Evolutionary conservation across 257 asterid genomes (phyloP).

Genomic region (Nicotiana tabacum): DNA sequence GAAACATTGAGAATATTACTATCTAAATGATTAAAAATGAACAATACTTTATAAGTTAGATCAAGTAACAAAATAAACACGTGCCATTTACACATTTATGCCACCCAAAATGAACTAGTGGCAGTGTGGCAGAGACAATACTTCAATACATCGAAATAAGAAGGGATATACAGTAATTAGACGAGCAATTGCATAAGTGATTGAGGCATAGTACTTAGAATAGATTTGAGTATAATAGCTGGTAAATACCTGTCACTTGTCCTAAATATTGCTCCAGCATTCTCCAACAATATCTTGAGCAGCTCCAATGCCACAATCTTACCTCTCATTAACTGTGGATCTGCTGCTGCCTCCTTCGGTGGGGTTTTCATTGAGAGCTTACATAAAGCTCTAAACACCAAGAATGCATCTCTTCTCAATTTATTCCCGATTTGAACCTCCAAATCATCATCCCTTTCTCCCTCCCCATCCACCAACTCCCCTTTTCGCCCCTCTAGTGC

Average conservation of each 20-base stretch:
- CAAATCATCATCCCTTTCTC: conserved; percentile 89
- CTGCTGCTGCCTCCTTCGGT: conserved; percentile 79
- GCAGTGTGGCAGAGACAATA: neutral
- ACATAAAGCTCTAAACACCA: conserved; percentile 92
- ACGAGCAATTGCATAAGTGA: neutral
- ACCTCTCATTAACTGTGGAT: conserved; percentile 94
- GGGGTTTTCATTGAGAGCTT: conserved; percentile 99
- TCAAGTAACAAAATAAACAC: neutral
- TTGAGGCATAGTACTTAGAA: neutral
- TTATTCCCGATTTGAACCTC: conserved; percentile 97
- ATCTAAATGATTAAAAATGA: neutral
- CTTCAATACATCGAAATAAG: neutral
- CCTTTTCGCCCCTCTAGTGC: conserved; percentile 98
- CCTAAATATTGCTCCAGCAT: conserved; percentile 95
- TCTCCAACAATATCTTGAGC: conserved; percentile 94
- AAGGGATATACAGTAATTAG: neutral
- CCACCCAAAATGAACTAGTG: neutral
- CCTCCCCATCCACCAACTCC: conserved; percentile 86
- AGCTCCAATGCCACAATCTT: conserved; percentile 94
- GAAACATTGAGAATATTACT: neutral
- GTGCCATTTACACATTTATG: neutral
- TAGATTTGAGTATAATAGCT: neutral
- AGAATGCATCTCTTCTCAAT: conserved; percentile 90
- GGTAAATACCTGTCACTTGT: conserved; percentile 85
- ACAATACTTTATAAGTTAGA: neutral